Evolutionary conservation across 805 yeast genomes (phyloP), one percentile per base, ranked within the genome.

Genomic region (Candida ipomoeae): DNA sequence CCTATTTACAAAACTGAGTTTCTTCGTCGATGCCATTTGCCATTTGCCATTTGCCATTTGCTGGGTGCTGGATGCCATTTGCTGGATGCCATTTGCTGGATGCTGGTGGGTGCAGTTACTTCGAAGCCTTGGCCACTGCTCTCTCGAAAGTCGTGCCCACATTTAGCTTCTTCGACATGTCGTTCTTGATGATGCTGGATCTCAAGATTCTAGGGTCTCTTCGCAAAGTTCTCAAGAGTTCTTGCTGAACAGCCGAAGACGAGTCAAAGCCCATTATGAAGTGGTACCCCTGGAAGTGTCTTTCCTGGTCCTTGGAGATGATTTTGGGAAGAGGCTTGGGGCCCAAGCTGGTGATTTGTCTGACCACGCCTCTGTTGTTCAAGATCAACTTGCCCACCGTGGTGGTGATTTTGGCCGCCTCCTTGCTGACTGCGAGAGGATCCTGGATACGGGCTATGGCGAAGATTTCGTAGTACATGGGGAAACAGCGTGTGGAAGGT

Each of bases 141-240:
- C 81, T 79, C 48, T 80, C 80, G 48, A 82, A 68, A 0, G 89
- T 80, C 21, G 82, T 69, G 18, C 84, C 83, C 15, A 78, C 75
- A 55, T 82, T 83, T 51, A 84, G 72, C 36, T 70, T 70, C 54
- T 75, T 73, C 33, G 68, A 70, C 55, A 80, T 77, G 56, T 80
- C 77, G 48, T 83, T 83, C 65, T 82, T 88, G 48, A 86, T 77
- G 35, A 91, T 77, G 50, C 82, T 80, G 20, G 92, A 81, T 64
- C 97, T 80, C 52, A 92, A 81, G 55, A 94, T 85, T 71, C 98
- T 85, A 29, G 98, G 97, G 67, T 92, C 99, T 53, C 83, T 80
- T 61, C 85, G 83, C 56, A 92, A 70, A 3, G 94, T 82, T 70
- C 96, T 80, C 55, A 84, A 70, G 51, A 94, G 81, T 70, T 90